Base-by-base conservation (phyloP, 2,329 filamentous ascomycete species). In the Apiospora pterosperma region DNA sequence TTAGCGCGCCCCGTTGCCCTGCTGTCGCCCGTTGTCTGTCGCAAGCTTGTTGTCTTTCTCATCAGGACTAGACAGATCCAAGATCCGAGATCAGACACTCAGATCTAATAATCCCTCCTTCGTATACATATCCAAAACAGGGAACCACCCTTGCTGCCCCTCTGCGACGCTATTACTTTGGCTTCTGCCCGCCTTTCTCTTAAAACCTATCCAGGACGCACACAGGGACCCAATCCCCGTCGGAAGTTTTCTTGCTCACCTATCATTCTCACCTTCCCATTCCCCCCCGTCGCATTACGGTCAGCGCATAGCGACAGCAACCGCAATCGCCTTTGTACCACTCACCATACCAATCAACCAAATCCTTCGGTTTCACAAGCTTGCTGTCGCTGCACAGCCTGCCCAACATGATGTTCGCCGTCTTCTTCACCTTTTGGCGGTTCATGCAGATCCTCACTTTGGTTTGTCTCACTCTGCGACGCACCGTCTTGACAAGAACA, bases 361-460 rank as follows among this genome's bases (percentile, higher is more conserved):
- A 28, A 28, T 2, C 5, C n/a, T n/a, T n/a, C n/a, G 6, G 21
- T 44, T 16, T 38, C 12, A 38, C 36, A 38, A 5, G 19, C 36
- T 16, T 38, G 36, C 19, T 31, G n/a, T n/a, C n/a, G n/a, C n/a
- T n/a, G n/a, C n/a, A n/a, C n/a, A n/a, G n/a, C n/a, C n/a, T n/a
- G 44, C 44, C 52, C 78, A 78, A 71, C 69, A 90, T 90, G 88
- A 67, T 89, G 55, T 89, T 88, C 78, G 86, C 85, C 68, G 74
- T 90, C 68, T 79, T 88, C 69, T 90, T 90, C 77, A 81, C 86
- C 76, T 85, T 84, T 70, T 88, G 84, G 80, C 85, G 88, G 70
- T 82, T 89, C 71, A 72, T 82, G 70, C 82, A 90, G 76, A 89
- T 90, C 74, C 63, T 88, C 69, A 89, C 87, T 52, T 70, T 90